A percentile compares a stretch with the other conserved stretches of the same genome.
Evolutionary conservation across 352 stramenopile genomes (phyloP).

Genomic region (Phytopythium delawarense): DNA sequence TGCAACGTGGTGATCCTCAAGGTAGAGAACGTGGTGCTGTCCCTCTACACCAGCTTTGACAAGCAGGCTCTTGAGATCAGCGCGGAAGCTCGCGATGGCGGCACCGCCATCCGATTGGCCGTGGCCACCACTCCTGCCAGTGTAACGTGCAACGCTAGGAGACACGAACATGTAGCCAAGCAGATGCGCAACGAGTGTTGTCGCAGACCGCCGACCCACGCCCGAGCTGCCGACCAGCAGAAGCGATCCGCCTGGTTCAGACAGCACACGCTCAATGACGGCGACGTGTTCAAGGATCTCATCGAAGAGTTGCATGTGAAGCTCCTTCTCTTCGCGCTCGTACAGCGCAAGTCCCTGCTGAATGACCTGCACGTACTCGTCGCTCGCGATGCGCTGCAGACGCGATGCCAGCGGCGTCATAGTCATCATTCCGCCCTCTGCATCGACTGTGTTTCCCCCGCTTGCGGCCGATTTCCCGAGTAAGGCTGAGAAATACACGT

Average conservation of each 20-base stretch:
- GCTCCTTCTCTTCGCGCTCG: constrained; percentile 92
- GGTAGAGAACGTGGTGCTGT: constrained; percentile 83
- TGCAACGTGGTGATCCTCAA: constrained; percentile 93
- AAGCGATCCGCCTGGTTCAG: constrained; percentile 80
- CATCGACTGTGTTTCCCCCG: constrained; percentile 7
- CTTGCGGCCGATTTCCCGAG: constrained; percentile 30
- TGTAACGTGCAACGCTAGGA: constrained; percentile 59
- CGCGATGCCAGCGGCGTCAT: constrained; percentile 20
- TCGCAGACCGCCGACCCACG: constrained; percentile 83
- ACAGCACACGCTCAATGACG: constrained; percentile 88
- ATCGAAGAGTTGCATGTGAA: constrained; percentile 92
- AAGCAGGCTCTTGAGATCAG: constrained; percentile 90
- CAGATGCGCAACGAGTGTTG: constrained; percentile 87
- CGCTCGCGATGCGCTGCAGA: constrained; percentile 53
- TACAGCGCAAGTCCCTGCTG: constrained; percentile 91
- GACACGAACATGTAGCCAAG: constrained; percentile 86
- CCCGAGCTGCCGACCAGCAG: constrained; percentile 88
- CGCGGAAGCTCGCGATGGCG: constrained; percentile 51
- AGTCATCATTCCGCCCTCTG: constrained; percentile 3
- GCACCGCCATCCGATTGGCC: background rate
- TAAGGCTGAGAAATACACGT: constrained; percentile 85
- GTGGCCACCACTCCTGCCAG: background rate
- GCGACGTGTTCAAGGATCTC: constrained; percentile 91
- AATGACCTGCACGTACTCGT: constrained; percentile 86
- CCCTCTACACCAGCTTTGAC: constrained; percentile 82